phyloP scores from a whole-genome alignment of 2,329 filamentous ascomycete genomes.

The Amauroascus verrucosus region DNA sequence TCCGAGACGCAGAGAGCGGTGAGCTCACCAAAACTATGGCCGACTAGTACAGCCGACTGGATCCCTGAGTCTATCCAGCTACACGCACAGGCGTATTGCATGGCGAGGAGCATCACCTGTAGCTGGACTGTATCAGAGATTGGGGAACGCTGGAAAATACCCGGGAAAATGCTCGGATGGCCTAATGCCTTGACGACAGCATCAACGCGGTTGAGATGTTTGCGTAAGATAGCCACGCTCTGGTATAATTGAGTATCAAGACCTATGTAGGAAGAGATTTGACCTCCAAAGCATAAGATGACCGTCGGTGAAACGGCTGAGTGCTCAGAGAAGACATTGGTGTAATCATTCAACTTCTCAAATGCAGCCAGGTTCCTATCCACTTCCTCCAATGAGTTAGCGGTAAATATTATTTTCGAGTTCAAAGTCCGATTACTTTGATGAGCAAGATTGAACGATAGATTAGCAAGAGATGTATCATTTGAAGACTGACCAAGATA shows the following conservation, averaged over 20 bases:
- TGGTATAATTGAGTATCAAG: background rate
- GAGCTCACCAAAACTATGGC: slow-evolving; percentile 32
- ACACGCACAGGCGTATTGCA: slow-evolving; percentile 31
- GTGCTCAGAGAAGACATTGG: too few relatives aligned
- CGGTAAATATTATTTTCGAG: too few relatives aligned
- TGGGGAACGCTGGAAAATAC: background rate
- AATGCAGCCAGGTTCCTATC: too few relatives aligned
- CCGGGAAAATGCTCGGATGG: background rate
- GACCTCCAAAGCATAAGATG: background rate
- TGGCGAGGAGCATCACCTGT: slow-evolving; percentile 30
- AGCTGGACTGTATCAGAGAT: slow-evolving; percentile 18
- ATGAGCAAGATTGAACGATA: too few relatives aligned
- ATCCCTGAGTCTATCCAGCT: slow-evolving; percentile 31
- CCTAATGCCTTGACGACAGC: background rate
- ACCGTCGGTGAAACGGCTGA: too few relatives aligned
- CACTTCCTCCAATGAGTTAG: too few relatives aligned
- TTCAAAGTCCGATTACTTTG: too few relatives aligned
- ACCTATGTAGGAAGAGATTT: background rate
- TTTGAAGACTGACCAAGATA: too few relatives aligned
- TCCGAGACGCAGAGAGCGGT: slow-evolving; percentile 29
- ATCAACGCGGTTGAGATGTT: background rate
- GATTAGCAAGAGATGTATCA: too few relatives aligned
- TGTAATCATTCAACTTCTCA: too few relatives aligned
- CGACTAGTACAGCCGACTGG: slow-evolving; percentile 24
- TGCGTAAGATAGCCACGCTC: background rate